These are phyloP conservation scores for Penicillium psychrofluorescens DNA, from an alignment of 495 filamentous ascomycete genomes.

Conservation along the genomic window DNA sequence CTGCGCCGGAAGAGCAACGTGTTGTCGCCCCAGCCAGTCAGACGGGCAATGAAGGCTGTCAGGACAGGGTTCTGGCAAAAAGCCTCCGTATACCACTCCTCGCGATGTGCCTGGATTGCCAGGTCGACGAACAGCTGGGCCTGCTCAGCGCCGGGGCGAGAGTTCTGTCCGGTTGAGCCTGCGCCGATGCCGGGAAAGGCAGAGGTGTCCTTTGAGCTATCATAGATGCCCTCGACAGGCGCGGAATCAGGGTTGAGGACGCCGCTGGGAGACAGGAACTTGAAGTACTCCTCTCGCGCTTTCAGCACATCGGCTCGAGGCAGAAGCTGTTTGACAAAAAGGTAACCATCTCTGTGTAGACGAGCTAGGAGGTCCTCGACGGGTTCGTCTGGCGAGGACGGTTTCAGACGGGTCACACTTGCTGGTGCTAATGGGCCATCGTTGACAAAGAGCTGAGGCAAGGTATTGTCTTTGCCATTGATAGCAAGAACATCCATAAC, in stretches of 20 bases:
- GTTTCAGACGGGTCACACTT: conserved; percentile 36
- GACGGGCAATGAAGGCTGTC: conserved; percentile 41
- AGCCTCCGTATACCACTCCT: conserved; percentile 50
- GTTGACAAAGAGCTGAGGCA: conserved; percentile 23
- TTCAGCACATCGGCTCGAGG: conserved; percentile 50
- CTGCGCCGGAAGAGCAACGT: conserved; percentile 42
- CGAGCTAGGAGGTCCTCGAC: conserved; percentile 42
- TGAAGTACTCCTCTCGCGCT: conserved; percentile 51
- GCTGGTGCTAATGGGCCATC: conserved; percentile 46
- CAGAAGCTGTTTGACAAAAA: conserved; percentile 53
- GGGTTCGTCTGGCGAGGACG: conserved; percentile 28
- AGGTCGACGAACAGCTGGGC: conserved; percentile 45
- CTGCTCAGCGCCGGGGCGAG: conserved; percentile 34
- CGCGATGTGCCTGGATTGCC: conserved; percentile 47
- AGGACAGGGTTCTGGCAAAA: conserved; percentile 49
- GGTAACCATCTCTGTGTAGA: conserved; percentile 50
- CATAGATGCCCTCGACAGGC: conserved; percentile 45
- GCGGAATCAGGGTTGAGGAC: conserved; percentile 41
- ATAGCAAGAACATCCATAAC: no score
- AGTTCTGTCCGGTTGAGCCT: conserved; percentile 42
- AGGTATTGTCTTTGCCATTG: no score
- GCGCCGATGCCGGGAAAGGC: conserved; percentile 54
- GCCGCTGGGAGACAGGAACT: conserved; percentile 44
- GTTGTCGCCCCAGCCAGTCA: conserved; percentile 48
- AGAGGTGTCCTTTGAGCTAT: conserved; percentile 35